These are phyloP conservation scores for Ilyonectria destructans DNA, from an alignment of 2,329 filamentous ascomycete species.

Conservation along the genomic window DNA sequence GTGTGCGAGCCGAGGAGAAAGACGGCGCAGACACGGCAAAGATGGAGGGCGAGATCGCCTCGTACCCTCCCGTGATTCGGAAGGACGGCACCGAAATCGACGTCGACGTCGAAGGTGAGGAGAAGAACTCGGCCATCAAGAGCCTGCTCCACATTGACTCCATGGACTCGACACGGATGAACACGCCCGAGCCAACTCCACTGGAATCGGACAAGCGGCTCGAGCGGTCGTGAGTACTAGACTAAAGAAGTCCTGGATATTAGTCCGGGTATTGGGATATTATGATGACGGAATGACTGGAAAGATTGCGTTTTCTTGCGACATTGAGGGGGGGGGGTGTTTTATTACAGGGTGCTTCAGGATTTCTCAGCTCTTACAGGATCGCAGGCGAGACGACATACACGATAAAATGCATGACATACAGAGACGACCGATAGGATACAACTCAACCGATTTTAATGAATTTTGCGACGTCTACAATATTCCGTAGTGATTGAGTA, in stretches of 20 bases:
- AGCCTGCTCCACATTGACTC: conserved; percentile 52
- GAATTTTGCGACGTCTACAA: neutral
- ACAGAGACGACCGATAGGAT: neutral
- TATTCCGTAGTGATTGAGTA: neutral
- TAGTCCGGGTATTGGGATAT: neutral
- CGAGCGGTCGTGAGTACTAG: conserved; percentile 34
- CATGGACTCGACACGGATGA: conserved; percentile 47
- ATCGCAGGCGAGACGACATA: neutral
- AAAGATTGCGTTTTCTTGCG: conserved; percentile 9
- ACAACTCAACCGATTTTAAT: neutral
- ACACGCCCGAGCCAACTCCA: conserved; percentile 53
- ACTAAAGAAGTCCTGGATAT: neutral
- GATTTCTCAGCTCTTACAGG: conserved; percentile 5
- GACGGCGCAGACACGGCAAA: conserved; percentile 29
- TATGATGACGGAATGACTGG: conserved; percentile 10
- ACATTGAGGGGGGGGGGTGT: conserved; percentile 2
- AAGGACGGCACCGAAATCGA: conserved; percentile 46
- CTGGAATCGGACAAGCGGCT: conserved; percentile 50
- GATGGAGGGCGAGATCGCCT: conserved; percentile 22
- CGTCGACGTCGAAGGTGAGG: conserved; percentile 35
- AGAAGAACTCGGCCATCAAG: conserved; percentile 46
- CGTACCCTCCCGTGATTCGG: conserved; percentile 47
- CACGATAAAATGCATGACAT: conserved; percentile 11
- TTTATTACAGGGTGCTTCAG: neutral
- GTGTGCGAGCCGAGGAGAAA: conserved; percentile 55